Base-by-base conservation (phyloP, 495 filamentous ascomycete genomes). In the Elasticomyces elasticus region DNA sequence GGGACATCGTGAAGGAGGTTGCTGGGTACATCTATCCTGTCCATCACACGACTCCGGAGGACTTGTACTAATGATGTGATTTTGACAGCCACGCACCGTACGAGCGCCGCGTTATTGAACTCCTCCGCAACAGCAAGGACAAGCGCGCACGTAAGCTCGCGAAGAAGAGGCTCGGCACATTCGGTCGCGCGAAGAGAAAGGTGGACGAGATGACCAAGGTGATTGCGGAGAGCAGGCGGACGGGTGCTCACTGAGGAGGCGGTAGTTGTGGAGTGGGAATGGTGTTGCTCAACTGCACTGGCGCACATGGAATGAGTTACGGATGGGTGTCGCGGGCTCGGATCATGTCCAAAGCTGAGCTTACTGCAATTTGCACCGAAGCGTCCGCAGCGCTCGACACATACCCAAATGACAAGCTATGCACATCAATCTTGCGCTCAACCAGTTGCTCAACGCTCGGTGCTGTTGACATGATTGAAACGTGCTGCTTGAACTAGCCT, bases 141-240 rank as follows among this genome's bases (percentile, higher is more conserved):
- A 98, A 98, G 86, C 87, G 92, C 75, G 92, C 92, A 59, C 79
- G 92, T 61, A 97, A 97, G 83, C 85, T 95, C 68, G 92, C 92
- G 62, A 98, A 98, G 91, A 96, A 94, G 85, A 80, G 92, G 75
- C 90, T 98, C 77, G 92, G 92, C 66, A 96, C 92, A 64, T 97
- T 95, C 75, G 83, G 82, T 66, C 89, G 92, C 68, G 92, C 90
- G 63, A 98, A 98, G 91, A 79, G 79, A 68, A 97, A 97, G 89
- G 92, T 96, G 60, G 92, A 98, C 71, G 89, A 95, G 77, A 86
- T 98, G 76, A 85, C 87, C 76, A 82, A 86, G 66, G 86, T 97
- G 71, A 97, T 97, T 74, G 90, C 89, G 64, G 92, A 98, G 80
- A 83, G 88, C 63, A 87, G 92, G 68, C 80, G 92, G 66, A 75